phyloP scores from a whole-genome alignment of 1,284 basidiomycete species.

The Pholiota adiposa region DNA sequence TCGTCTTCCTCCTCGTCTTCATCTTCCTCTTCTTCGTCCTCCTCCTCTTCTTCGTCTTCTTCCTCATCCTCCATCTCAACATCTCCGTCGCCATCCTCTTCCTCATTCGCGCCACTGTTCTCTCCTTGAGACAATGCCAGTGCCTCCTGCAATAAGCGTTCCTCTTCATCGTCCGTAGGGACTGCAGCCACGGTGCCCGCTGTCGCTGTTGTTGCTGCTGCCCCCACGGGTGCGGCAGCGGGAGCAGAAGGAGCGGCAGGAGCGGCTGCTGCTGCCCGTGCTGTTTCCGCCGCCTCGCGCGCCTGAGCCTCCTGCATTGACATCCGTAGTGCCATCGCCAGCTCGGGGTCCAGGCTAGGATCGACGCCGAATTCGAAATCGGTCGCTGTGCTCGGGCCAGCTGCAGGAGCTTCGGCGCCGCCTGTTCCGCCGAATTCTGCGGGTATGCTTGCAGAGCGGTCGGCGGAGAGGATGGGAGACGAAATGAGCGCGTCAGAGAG shows the following conservation, averaged over 20 bases:
- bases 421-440: slow-evolving; percentile 64
- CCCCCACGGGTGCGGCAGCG: slow-evolving; percentile 37
- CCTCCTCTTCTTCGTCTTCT: slow-evolving; percentile 54
- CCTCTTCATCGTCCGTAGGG: slow-evolving; percentile 66
- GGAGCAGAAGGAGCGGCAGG: slow-evolving; percentile 34
- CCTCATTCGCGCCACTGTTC: slow-evolving; percentile 34
- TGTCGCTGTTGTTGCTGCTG: slow-evolving; percentile 30
- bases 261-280: slow-evolving; percentile 35
- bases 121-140: slow-evolving; percentile 55
- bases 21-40: slow-evolving; percentile 40
- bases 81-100: slow-evolving; percentile 48
- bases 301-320: slow-evolving; percentile 97
- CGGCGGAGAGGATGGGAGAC: slow-evolving; percentile 84
- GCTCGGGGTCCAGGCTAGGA: slow-evolving; percentile 93
- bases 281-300: slow-evolving; percentile 72
- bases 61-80: slow-evolving; percentile 59
- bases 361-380: slow-evolving; percentile 92
- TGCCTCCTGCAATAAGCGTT: slow-evolving; percentile 67
- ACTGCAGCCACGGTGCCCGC: slow-evolving; percentile 38
- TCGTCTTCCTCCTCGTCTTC: slow-evolving; percentile 54
- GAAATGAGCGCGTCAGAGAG: slow-evolving; percentile 85
- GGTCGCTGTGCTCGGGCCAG: slow-evolving; percentile 48
- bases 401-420: slow-evolving; percentile 51
- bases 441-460: slow-evolving; percentile 70
- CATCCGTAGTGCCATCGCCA: slow-evolving; percentile 98